Evolutionary conservation across 495 filamentous ascomycete species (phyloP).

Genomic region (Wilcoxina mikolae): DNA sequence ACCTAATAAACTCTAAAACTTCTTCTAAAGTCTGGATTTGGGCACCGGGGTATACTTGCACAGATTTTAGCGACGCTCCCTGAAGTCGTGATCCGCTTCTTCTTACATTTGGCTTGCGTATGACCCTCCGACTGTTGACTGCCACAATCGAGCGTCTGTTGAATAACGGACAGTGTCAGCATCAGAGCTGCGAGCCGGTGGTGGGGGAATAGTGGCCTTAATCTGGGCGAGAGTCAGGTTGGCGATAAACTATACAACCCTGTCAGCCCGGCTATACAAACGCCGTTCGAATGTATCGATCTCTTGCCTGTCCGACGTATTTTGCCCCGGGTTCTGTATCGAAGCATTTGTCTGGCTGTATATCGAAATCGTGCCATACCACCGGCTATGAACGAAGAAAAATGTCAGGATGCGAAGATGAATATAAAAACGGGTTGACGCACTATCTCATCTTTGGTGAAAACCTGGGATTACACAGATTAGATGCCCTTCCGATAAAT

Average conservation of each 20-base stretch:
- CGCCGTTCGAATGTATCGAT: background rate
- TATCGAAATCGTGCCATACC: conserved; percentile 16
- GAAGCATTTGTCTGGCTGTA: conserved; percentile 8
- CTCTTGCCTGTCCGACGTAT: conserved; percentile 7
- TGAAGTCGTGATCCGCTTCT: background rate
- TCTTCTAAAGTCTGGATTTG: conserved; percentile 11
- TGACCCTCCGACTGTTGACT: conserved; percentile 5
- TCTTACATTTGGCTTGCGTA: conserved; percentile 9
- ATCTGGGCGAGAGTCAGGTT: conserved; percentile 14
- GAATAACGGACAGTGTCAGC: background rate
- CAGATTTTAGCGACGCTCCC: background rate
- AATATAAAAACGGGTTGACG: no score
- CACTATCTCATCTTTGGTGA: conserved; percentile 13
- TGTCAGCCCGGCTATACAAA: background rate
- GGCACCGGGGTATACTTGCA: background rate
- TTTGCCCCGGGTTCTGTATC: conserved; percentile 5
- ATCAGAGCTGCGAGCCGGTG: background rate
- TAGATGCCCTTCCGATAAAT: no score
- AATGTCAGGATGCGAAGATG: no score
- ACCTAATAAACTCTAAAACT: conserved; percentile 10
- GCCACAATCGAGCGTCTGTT: conserved; percentile 13
- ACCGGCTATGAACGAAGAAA: conserved; percentile 8
- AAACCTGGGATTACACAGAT: background rate
- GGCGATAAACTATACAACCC: conserved; percentile 7
- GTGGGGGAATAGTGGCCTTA: conserved; percentile 3